phyloP scores from a whole-genome alignment of 163 green algal genomes.

The Chlamydomonas reinhardtii region DNA sequence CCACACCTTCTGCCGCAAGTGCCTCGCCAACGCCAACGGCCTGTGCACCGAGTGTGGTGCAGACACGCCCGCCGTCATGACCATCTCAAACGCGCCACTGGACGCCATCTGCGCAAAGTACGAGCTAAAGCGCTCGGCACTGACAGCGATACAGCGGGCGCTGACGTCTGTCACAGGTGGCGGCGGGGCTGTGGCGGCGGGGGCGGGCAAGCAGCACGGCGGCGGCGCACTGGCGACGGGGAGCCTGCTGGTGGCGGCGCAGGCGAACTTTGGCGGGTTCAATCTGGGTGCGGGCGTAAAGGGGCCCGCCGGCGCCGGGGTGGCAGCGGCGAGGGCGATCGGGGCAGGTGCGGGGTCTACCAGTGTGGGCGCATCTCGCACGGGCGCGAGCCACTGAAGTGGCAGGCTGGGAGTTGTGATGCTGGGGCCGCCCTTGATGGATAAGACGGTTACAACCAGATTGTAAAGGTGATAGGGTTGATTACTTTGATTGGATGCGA shows the following conservation, averaged over 20 bases:
- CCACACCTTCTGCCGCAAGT: constrained; percentile 55
- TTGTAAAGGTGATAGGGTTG: no score
- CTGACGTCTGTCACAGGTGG: constrained; percentile 1
- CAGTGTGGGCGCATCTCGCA: no score
- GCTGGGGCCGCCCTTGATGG: no score
- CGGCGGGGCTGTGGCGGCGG: neutral
- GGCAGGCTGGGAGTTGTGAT: no score
- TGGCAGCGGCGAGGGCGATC: neutral
- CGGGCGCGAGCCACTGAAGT: no score
- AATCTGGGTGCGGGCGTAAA: no score
- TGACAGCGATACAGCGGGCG: constrained; percentile 42
- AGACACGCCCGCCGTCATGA: neutral
- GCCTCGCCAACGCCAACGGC: constrained; percentile 30
- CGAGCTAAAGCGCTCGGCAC: constrained; percentile 43
- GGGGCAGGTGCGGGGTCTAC: neutral
- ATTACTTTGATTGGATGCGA: no score
- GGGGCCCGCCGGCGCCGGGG: no score
- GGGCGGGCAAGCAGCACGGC: neutral
- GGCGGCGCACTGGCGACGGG: neutral
- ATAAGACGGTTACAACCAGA: no score
- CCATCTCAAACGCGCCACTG: constrained; percentile 40
- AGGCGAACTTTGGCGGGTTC: no score
- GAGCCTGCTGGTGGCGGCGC: no score
- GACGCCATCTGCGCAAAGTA: constrained; percentile 59
- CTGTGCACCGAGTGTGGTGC: constrained; percentile 52